Percentiles rank a stretch among this genome's conserved stretches.
These are phyloP conservation scores for Odonthalia washingtoniensis DNA, from an alignment of 31 red algal species.

Conservation along the genomic window DNA sequence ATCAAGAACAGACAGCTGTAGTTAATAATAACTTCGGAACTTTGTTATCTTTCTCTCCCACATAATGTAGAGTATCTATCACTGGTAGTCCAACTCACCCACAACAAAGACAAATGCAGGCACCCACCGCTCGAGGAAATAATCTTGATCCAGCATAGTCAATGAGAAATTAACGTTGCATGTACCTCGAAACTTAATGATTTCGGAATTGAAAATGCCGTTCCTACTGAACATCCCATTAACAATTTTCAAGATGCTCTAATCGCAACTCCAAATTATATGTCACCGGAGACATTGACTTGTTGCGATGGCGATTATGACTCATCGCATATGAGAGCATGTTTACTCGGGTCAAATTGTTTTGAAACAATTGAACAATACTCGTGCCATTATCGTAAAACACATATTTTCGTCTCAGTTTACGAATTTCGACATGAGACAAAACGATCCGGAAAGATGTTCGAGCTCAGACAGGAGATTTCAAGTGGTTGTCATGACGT, in stretches of 20 bases:
- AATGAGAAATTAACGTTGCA: conserved; percentile 85
- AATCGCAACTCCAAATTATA: conserved; percentile 98
- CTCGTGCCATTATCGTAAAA: background rate
- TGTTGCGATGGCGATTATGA: conserved; percentile 6
- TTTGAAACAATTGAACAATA: background rate
- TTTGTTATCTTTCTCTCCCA: too few relatives aligned
- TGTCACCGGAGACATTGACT: conserved; percentile 91
- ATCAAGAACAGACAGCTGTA: too few relatives aligned
- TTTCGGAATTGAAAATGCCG: conserved; percentile 97
- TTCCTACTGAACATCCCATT: conserved; percentile 88
- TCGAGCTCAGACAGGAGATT: background rate
- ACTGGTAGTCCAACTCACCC: too few relatives aligned
- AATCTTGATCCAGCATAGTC: too few relatives aligned
- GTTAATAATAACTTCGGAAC: too few relatives aligned
- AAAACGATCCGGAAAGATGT: background rate
- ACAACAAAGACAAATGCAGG: too few relatives aligned
- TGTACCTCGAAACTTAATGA: conserved; percentile 95
- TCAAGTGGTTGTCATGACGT: background rate
- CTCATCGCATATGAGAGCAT: background rate
- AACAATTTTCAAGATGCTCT: conserved; percentile 91
- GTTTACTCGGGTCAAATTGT: background rate
- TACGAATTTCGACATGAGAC: background rate
- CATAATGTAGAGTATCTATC: too few relatives aligned
- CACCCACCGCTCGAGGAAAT: too few relatives aligned
- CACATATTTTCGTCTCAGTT: background rate